A percentile compares a stretch with the other conserved stretches of the same genome.
Conservation (phyloP, 495 filamentous ascomycete species). For the Lineolata rhizophorae region DNA sequence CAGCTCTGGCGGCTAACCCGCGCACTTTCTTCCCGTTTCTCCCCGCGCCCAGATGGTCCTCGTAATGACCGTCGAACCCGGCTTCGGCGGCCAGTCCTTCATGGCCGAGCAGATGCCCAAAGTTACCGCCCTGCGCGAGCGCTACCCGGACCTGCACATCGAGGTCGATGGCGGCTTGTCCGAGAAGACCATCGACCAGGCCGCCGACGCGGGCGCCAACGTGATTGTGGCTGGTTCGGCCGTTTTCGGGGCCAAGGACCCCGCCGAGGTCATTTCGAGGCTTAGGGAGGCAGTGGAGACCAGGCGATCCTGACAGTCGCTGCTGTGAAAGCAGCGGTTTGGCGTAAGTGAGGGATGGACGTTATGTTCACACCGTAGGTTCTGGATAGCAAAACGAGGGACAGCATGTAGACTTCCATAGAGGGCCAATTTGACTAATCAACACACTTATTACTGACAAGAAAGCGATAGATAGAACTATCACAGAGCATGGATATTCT, state of each 20-base stretch:
- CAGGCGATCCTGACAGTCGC: conserved; percentile 14
- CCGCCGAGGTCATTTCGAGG: conserved; percentile 58
- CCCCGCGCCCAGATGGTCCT: conserved; percentile 59
- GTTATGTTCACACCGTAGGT: too few relatives aligned
- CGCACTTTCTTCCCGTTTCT: background rate
- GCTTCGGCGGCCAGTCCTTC: conserved; percentile 96
- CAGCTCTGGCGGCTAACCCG: background rate
- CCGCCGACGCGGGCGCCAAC: conserved; percentile 88
- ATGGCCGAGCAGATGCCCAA: conserved; percentile 91
- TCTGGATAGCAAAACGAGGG: too few relatives aligned
- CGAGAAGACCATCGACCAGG: conserved; percentile 74
- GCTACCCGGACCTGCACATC: conserved; percentile 83
- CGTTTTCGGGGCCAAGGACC: conserved; percentile 81
- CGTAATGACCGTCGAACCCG: conserved; percentile 95
- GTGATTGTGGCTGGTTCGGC: conserved; percentile 97
- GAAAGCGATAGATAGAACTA: too few relatives aligned
- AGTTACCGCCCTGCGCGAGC: conserved; percentile 56
- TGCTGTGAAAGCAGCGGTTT: too few relatives aligned
- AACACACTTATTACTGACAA: too few relatives aligned
- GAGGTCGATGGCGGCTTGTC: conserved; percentile 91
- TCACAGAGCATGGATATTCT: too few relatives aligned
- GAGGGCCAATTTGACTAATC: too few relatives aligned
- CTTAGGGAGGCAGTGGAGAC: conserved; percentile 61
- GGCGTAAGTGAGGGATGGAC: too few relatives aligned
- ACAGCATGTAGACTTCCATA: too few relatives aligned